phyloP scores from a whole-genome alignment of 2,329 filamentous ascomycete species.

The Cladophialophora psammophila region DNA sequence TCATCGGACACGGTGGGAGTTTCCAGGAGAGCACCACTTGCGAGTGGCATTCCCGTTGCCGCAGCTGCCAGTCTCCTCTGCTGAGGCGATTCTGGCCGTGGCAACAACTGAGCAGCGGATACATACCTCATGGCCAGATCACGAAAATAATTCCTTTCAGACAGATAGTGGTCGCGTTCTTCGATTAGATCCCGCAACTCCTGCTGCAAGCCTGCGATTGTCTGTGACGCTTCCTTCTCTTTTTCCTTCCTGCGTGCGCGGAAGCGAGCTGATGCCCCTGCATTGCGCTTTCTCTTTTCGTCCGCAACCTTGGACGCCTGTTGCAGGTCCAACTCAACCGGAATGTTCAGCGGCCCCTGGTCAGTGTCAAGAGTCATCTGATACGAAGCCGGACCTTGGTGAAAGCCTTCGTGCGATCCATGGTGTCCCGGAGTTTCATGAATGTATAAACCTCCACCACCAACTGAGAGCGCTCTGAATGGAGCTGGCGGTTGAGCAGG shows the following conservation, averaged over 20 bases:
- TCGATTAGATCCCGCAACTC: constrained; percentile 72
- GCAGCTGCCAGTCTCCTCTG: constrained; percentile 21
- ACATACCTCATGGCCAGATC: constrained; percentile 65
- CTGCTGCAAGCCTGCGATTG: constrained; percentile 72
- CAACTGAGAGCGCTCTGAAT: constrained; percentile 27
- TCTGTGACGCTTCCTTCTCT: constrained; percentile 74
- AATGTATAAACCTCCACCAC: constrained; percentile 22
- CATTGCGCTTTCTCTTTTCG: constrained; percentile 85
- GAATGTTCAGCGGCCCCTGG: constrained; percentile 49
- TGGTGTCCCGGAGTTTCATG: constrained; percentile 32
- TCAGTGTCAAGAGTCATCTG: constrained; percentile 45
- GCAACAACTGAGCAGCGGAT: constrained; percentile 36
- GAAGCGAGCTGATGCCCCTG: constrained; percentile 83
- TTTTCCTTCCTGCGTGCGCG: constrained; percentile 82
- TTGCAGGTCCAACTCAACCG: constrained; percentile 67
- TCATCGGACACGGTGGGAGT: constrained; percentile 29
- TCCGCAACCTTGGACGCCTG: constrained; percentile 83
- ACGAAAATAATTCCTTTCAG: constrained; percentile 74
- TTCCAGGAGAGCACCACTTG: constrained; percentile 22
- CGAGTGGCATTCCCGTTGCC: constrained; percentile 7
- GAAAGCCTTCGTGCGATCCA: constrained; percentile 36
- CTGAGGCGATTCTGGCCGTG: constrained; percentile 40
- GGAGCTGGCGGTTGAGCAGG: constrained; percentile 23
- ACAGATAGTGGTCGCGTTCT: constrained; percentile 75
- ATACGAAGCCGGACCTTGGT: constrained; percentile 41